These are phyloP conservation scores for Globisporangium polare DNA, from an alignment of 352 stramenopile species.

Conservation along the genomic window DNA sequence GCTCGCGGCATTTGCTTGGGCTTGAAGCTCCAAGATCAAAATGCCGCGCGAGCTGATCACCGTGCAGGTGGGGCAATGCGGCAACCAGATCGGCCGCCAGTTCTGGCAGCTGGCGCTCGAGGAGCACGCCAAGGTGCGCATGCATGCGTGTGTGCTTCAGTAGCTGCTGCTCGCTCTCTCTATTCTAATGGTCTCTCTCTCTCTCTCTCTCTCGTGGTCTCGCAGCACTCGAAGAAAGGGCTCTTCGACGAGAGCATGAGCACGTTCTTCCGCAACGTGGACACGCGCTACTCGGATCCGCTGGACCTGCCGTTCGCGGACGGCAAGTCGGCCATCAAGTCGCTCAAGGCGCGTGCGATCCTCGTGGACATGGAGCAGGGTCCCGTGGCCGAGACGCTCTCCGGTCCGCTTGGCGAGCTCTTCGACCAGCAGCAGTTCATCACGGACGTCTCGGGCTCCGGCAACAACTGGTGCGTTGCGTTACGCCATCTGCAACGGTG, in stretches of 20 bases:
- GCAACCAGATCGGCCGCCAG: conserved; percentile 91
- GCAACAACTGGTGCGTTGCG: conserved; percentile 84
- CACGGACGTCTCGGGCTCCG: conserved; percentile 85
- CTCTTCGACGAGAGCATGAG: conserved; percentile 91
- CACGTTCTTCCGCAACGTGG: conserved; percentile 91
- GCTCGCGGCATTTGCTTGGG: too few relatives aligned
- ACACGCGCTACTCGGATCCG: conserved; percentile 51
- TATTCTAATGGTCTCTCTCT: too few relatives aligned
- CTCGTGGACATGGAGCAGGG: conserved; percentile 93
- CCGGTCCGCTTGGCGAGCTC: conserved; percentile 77
- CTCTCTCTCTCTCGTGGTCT: neutral
- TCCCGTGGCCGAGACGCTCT: conserved; percentile 79
- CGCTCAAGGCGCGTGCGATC: conserved; percentile 82
- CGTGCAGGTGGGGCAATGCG: conserved; percentile 92
- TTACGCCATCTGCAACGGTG: too few relatives aligned
- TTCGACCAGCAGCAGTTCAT: conserved; percentile 88
- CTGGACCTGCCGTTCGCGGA: conserved; percentile 46
- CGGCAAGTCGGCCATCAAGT: conserved; percentile 35
- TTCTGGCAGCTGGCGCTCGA: conserved; percentile 91
- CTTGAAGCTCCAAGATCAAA: neutral
- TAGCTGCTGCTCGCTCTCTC: neutral
- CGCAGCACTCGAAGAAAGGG: conserved; percentile 38
- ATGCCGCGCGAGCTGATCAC: conserved; percentile 88
- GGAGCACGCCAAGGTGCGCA: conserved; percentile 78
- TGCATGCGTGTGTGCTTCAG: neutral